Evolutionary conservation across 306 rosid genomes (phyloP), one percentile per base, ranked within the genome.

Genomic region (Myrica gale): DNA sequence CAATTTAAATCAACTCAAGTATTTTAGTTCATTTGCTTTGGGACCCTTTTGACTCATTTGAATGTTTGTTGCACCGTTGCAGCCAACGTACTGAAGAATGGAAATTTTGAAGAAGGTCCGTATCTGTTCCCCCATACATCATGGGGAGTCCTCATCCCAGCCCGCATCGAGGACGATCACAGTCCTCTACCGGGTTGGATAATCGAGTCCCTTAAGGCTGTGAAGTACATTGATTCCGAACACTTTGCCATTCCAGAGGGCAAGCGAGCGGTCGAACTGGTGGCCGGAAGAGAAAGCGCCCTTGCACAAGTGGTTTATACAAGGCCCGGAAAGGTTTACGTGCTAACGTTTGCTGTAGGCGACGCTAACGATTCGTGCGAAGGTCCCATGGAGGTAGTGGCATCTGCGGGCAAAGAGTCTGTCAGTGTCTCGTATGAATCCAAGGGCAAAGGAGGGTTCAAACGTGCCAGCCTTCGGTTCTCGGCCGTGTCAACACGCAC

Each of bases 151-250:
- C 21, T 93, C 61, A 81, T 93, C 68, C 98, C 98, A 74, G 91
- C 98, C 39, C 82, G 82, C 81, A 82, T 88, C 6, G 93, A 90
- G 50, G 98, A 93, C 60, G 85, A 79, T 39, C 88, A 89, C 58
- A 75, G 92, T 13, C 93, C 96, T 26, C 72, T 93, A 10, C 92
- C 94, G 19, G 98, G 98, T 11, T 93, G 98, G 98, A 89, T 90
- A 4, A 84, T 93, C 4, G 96, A 90, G 39, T 90, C 98, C 41
- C 93, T 93, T 1, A 93, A 93, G 68, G 94, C 98, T 0, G 98
- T 93, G 4, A 93, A 90, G 44, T 93, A 93, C 88, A 80, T 93
- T 9, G 96, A 93, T 58, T 89, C 96, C 1, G 79, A 69, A 1
- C 98, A 93, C 56, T 93, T 79, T 75, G 6, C 76, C 0, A 86